Evolutionary conservation across 768 basidiomycete species (phyloP).

Genomic region (Paxillus ammoniavirescens): DNA sequence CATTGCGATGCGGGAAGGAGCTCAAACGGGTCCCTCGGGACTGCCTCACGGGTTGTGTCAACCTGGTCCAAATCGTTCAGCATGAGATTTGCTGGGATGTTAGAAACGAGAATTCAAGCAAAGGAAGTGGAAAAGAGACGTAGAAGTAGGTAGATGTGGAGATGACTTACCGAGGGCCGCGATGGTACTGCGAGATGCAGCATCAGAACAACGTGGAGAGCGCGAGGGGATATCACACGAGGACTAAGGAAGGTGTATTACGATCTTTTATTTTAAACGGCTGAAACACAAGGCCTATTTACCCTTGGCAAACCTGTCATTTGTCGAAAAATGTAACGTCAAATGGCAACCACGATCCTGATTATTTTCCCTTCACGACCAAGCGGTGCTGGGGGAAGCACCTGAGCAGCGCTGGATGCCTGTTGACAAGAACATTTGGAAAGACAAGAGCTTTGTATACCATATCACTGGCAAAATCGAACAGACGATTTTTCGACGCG

Average conservation of each 20-base stretch:
- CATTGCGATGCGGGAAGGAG: conserved; percentile 9
- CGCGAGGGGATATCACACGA: background rate
- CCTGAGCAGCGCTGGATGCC: background rate
- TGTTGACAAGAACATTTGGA: background rate
- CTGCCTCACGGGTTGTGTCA: background rate
- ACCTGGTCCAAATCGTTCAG: background rate
- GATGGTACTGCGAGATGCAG: background rate
- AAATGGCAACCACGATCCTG: background rate
- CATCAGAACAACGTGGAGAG: background rate
- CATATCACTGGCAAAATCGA: too few relatives aligned
- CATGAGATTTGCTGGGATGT: background rate
- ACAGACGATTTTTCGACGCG: too few relatives aligned
- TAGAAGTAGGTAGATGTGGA: too few relatives aligned
- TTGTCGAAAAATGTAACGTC: background rate
- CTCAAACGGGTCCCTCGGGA: background rate
- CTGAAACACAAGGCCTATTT: background rate
- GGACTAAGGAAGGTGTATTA: background rate
- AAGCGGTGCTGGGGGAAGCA: too few relatives aligned
- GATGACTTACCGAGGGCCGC: conserved; percentile 1
- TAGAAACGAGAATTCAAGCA: background rate
- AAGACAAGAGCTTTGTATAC: too few relatives aligned
- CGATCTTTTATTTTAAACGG: background rate
- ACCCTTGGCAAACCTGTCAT: background rate
- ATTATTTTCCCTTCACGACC: too few relatives aligned
- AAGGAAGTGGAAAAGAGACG: background rate